Evolutionary conservation across 768 basidiomycete genomes (phyloP).

Genomic region (Pleurotus djamor): DNA sequence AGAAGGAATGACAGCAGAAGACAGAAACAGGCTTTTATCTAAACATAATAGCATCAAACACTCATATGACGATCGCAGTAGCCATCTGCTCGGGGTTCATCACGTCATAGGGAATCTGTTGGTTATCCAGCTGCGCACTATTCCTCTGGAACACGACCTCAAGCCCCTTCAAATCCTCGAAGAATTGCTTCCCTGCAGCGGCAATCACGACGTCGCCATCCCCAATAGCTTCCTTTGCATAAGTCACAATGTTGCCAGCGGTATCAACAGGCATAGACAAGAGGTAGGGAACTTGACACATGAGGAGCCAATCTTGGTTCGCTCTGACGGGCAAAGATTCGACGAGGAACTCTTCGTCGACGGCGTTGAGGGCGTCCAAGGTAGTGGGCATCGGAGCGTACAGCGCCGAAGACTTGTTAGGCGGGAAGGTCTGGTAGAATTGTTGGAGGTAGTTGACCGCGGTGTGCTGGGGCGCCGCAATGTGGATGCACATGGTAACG

Average conservation of each 20-base stretch:
- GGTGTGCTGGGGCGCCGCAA: conserved; percentile 27
- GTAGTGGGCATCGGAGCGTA: conserved; percentile 17
- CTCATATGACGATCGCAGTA: conserved; percentile 22
- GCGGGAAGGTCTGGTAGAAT: conserved; percentile 27
- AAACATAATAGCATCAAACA: background rate
- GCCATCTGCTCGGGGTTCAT: conserved; percentile 21
- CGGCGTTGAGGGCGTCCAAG: conserved; percentile 14
- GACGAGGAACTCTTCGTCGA: conserved; percentile 17
- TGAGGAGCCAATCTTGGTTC: conserved; percentile 21
- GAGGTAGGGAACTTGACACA: conserved; percentile 25
- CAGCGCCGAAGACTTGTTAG: conserved; percentile 25
- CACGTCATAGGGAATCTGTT: conserved; percentile 23
- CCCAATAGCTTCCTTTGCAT: conserved; percentile 12
- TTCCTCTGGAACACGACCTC: conserved; percentile 11
- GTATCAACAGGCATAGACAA: conserved; percentile 20
- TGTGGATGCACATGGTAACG: conserved; percentile 29
- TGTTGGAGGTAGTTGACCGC: conserved; percentile 30
- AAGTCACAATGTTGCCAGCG: conserved; percentile 19
- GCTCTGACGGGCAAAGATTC: conserved; percentile 17
- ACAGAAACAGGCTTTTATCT: no score
- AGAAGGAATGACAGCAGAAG: no score
- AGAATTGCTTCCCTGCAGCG: conserved; percentile 20
- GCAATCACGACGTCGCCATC: conserved; percentile 7
- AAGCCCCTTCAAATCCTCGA: conserved; percentile 15
- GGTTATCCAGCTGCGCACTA: conserved; percentile 23